Base-by-base conservation (phyloP, 208 protist genomes). In the Acanthamoeba castellanii region DNA sequence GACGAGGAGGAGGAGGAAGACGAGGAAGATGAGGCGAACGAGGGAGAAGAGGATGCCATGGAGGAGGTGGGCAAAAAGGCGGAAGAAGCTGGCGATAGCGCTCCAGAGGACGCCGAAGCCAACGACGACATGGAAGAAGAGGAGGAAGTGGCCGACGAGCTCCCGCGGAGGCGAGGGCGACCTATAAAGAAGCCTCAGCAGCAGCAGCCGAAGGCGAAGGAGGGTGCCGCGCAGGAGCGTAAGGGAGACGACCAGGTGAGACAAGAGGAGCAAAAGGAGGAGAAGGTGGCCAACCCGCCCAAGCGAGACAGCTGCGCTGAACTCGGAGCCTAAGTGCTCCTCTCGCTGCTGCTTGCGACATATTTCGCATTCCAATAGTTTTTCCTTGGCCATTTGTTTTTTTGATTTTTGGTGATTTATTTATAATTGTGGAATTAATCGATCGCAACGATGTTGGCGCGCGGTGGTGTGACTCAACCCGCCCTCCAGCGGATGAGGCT, bases 71-170 rank as follows among this genome's bases (percentile, higher is more conserved):
- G n/a, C 1, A 2, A 16, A 9, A 30, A 37, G 25, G 32, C 3
- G 4, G 66, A 74, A 8, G 70, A 78, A 50, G 70, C 70, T 47
- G 70, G 37, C 34, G 70, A 78, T 32, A 78, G 70, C 70, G 70
- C 4, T 45, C 34, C 70, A 27, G 70, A 78, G 30, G 70, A 78
- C 27, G 70, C 70, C 14, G 16, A 78, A 78, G 34, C 70, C 37
- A 27, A 76, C 50, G 50, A 55, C 50, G 50, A 55, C 8, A 55
- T 55, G 68, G 32, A 32, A 45, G 68, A 8, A n/a, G 68, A 76
- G 37, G 68, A 76, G 68, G 68, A 3, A 16, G n/a, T 8, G 2
- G 68, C 7, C 64, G 64, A 70, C 16, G 52, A 16, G 52, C n/a
- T 55, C 8, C 50, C 8, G 13, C 5, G 59, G 22, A 8, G 59